A percentile compares a stretch with the other conserved stretches of the same genome.
phyloP scores from a whole-genome alignment of 2,329 filamentous ascomycete genomes.

The Endocalyx cinctus region DNA sequence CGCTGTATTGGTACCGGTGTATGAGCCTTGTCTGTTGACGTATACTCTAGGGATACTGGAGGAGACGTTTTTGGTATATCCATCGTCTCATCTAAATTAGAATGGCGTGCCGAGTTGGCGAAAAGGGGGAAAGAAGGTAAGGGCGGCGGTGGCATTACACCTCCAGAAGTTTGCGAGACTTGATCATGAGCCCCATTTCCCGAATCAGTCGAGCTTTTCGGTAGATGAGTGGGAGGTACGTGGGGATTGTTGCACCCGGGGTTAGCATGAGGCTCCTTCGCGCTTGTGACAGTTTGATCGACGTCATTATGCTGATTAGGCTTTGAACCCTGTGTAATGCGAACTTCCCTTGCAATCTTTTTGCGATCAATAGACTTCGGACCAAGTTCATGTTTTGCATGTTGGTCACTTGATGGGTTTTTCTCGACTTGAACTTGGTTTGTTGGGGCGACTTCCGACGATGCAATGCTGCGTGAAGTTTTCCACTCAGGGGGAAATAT shows the following conservation, averaged over 20 bases:
- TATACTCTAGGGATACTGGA: not conserved
- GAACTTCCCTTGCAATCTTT: conserved; percentile 2
- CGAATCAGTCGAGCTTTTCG: not conserved
- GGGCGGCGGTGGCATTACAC: conserved; percentile 28
- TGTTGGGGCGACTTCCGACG: not conserved
- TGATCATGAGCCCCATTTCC: conserved; percentile 7
- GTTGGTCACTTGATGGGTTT: not conserved
- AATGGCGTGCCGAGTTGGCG: too few relatives aligned
- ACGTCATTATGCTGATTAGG: too few relatives aligned
- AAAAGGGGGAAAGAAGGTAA: conserved; percentile 16
- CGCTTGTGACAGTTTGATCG: too few relatives aligned
- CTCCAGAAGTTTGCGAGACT: conserved; percentile 19
- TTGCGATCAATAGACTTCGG: not conserved
- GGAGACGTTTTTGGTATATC: not conserved
- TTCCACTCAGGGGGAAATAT: conserved; percentile 15
- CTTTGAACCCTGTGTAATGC: not conserved
- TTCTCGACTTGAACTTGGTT: not conserved
- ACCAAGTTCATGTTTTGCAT: too few relatives aligned
- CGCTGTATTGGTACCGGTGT: not conserved
- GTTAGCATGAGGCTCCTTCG: too few relatives aligned
- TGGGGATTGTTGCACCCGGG: too few relatives aligned
- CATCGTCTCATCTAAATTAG: not conserved
- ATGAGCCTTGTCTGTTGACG: too few relatives aligned
- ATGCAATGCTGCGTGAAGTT: too few relatives aligned
- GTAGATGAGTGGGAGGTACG: not conserved